phyloP scores from a whole-genome alignment of 2,329 filamentous ascomycete species.

The Colletotrichum euphorbiae region DNA sequence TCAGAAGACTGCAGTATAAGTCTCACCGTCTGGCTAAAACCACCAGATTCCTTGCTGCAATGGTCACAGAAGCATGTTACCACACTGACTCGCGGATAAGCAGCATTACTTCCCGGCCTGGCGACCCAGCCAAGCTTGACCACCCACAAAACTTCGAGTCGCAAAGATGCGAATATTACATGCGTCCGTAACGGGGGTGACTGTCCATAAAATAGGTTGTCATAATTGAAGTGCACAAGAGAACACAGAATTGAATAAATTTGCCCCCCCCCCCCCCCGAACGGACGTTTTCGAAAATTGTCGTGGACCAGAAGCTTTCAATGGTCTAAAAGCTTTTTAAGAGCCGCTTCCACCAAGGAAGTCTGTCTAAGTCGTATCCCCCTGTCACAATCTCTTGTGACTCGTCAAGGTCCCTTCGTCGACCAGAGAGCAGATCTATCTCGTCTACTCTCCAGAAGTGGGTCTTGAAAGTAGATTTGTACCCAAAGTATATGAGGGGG shows the following conservation, averaged over 20 bases:
- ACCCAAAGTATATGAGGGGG: slow-evolving; percentile 65
- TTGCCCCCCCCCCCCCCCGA: too few relatives aligned
- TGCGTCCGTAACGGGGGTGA: not conserved
- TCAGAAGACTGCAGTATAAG: too few relatives aligned
- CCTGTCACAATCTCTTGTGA: slow-evolving; percentile 48
- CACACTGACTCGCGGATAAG: too few relatives aligned
- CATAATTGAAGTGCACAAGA: too few relatives aligned
- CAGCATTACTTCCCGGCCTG: too few relatives aligned
- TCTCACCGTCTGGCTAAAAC: slow-evolving; percentile 34
- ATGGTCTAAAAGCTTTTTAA: slow-evolving; percentile 53
- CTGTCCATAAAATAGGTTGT: not conserved
- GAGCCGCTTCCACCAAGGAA: slow-evolving; percentile 58
- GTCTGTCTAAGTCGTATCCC: slow-evolving; percentile 41
- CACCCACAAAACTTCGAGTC: too few relatives aligned
- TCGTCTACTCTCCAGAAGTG: slow-evolving; percentile 61
- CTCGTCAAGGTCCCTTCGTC: slow-evolving; percentile 66
- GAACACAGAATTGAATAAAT: accelerated
- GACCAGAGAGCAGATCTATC: slow-evolving; percentile 68
- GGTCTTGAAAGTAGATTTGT: slow-evolving; percentile 67
- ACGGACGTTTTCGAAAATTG: too few relatives aligned
- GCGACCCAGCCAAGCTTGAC: too few relatives aligned
- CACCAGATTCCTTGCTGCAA: slow-evolving; percentile 39
- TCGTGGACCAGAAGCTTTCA: too few relatives aligned
- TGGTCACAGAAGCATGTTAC: slow-evolving; percentile 32
- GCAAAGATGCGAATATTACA: not conserved